These are phyloP conservation scores for Crucibulum laeve DNA, from an alignment of 768 basidiomycete species.

Conservation along the genomic window DNA sequence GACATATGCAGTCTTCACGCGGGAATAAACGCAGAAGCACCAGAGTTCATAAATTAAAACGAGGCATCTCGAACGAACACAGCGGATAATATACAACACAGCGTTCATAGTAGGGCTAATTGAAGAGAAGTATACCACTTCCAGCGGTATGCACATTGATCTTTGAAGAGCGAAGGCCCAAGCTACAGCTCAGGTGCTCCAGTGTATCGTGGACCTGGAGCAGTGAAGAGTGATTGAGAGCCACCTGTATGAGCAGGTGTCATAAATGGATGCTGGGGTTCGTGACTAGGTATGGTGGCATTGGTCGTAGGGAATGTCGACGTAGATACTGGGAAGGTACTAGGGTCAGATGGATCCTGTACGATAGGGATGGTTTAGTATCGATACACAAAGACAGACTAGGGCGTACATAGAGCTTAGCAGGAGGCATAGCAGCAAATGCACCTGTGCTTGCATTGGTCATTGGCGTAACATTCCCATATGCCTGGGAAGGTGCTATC, in stretches of 20 bases:
- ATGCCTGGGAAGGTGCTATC: slow-evolving; percentile 17
- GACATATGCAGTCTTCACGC: too few species aligned
- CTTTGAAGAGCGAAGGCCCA: too few species aligned
- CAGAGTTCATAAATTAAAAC: too few species aligned
- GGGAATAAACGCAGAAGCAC: too few species aligned
- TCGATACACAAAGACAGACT: background rate
- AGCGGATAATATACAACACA: too few species aligned
- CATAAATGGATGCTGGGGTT: slow-evolving; percentile 8
- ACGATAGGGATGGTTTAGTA: slow-evolving; percentile 3
- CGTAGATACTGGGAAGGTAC: slow-evolving; percentile 26
- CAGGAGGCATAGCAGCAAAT: slow-evolving; percentile 18
- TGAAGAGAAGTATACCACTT: background rate
- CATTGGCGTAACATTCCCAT: slow-evolving; percentile 8
- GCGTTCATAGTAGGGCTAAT: too few species aligned
- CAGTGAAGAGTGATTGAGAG: slow-evolving; percentile 8
- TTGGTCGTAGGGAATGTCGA: slow-evolving; percentile 8
- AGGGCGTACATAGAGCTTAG: slow-evolving; percentile 34
- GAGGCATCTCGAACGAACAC: too few species aligned
- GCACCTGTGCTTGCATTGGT: slow-evolving; percentile 12
- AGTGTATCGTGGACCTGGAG: slow-evolving; percentile 19
- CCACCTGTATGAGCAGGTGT: slow-evolving; percentile 14
- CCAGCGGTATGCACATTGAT: too few species aligned
- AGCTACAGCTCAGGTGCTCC: slow-evolving; percentile 28
- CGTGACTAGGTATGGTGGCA: slow-evolving; percentile 1
- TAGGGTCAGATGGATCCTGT: slow-evolving; percentile 36